Percentiles rank a stretch among this genome's conserved stretches.
phyloP scores from a whole-genome alignment of 768 basidiomycete species.

The Rhizopogon sp. region DNA sequence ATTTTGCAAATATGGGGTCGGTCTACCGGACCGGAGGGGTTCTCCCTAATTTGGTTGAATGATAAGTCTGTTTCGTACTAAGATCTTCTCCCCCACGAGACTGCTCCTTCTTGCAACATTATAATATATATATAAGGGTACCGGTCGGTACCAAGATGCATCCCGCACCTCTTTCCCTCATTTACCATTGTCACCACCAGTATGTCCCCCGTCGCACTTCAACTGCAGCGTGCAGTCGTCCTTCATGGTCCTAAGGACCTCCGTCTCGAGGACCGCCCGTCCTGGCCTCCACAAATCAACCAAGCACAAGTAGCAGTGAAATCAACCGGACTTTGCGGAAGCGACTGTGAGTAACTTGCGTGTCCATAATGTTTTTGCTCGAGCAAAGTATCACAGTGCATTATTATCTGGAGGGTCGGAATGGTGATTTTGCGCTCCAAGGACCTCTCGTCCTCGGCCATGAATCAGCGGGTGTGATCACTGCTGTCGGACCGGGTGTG shows the following conservation, averaged over 20 bases:
- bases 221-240: constrained; percentile 66
- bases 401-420: constrained; percentile 85
- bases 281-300: constrained; percentile 66
- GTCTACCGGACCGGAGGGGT: constrained; percentile 27
- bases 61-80: constrained; percentile 18
- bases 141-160: constrained; percentile 14
- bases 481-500: constrained; percentile 74
- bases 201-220: constrained; percentile 46
- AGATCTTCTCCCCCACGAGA: constrained; percentile 30
- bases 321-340: constrained; percentile 89
- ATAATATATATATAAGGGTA: constrained; percentile 20
- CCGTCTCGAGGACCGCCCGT: constrained; percentile 65
- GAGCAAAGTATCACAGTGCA: constrained; percentile 52
- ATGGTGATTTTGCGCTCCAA: constrained; percentile 87
- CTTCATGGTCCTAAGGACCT: constrained; percentile 83
- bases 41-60: constrained; percentile 17
- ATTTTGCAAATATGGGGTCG: constrained; percentile 16
- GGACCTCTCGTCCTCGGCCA: constrained; percentile 90
- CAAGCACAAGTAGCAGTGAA: constrained; percentile 77
- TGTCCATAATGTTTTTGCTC: not conserved
- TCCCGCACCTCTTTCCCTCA: constrained; percentile 15
- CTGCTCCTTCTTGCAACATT: constrained; percentile 24
- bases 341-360: constrained; percentile 51
- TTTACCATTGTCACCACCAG: constrained; percentile 9
- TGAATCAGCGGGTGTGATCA: constrained; percentile 85